Evolutionary conservation across 441 rosid genomes (phyloP).

Genomic region (Theobroma grandiflorum): DNA sequence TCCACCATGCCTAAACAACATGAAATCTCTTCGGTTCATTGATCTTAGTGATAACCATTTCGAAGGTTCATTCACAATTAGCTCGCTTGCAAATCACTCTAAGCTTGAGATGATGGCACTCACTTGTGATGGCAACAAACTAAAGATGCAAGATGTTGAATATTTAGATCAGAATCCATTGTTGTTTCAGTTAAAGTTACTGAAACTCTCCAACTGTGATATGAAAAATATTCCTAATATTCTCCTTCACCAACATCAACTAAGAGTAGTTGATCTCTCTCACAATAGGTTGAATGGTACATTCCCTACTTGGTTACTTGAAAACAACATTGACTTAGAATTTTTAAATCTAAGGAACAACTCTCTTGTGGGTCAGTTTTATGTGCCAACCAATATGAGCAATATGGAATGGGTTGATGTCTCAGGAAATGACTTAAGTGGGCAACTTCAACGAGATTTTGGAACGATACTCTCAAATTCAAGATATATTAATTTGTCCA

Average conservation of each 20-base stretch:
- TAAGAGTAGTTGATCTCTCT: conserved; percentile 20
- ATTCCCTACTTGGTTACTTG: conserved; percentile 28
- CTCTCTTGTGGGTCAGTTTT: conserved; percentile 22
- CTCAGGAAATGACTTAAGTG: conserved; percentile 26
- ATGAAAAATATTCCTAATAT: conserved; percentile 20
- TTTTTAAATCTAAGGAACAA: background rate
- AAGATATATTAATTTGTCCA: background rate
- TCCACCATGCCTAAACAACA: conserved; percentile 33
- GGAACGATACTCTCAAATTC: conserved; percentile 16
- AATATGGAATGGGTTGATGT: conserved; percentile 18
- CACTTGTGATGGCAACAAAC: background rate
- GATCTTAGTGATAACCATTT: background rate
- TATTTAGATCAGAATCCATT: background rate
- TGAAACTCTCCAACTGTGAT: background rate
- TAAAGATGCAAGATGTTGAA: background rate
- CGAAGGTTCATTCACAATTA: background rate
- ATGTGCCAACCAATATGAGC: conserved; percentile 4
- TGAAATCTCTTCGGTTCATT: conserved; percentile 17
- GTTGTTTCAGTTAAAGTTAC: background rate
- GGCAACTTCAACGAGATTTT: background rate
- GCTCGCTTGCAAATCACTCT: background rate
- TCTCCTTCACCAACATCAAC: conserved; percentile 19
- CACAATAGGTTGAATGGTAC: background rate
- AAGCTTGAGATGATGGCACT: background rate
- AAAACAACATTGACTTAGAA: conserved; percentile 26